These are phyloP conservation scores for Saccharata proteae DNA, from an alignment of 2,329 filamentous ascomycete genomes.

Conservation along the genomic window DNA sequence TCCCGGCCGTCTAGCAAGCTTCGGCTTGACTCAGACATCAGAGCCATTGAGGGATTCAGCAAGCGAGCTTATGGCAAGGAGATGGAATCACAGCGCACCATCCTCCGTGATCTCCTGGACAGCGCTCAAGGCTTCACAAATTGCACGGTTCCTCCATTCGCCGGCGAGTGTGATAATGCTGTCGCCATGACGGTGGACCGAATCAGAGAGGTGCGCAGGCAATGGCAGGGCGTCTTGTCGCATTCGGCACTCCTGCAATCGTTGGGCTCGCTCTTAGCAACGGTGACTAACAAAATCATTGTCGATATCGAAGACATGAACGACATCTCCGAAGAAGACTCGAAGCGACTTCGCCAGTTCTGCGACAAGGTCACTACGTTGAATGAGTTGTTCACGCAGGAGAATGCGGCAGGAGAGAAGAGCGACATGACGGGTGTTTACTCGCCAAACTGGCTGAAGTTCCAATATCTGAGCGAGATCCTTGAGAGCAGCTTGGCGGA, in stretches of 20 bases:
- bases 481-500: constrained; percentile 51
- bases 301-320: constrained; percentile 50
- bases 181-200: constrained; percentile 46
- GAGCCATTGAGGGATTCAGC: constrained; percentile 45
- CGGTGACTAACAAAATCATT: constrained; percentile 47
- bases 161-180: constrained; percentile 47
- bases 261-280: constrained; percentile 45
- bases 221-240: constrained; percentile 48
- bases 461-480: constrained; percentile 52
- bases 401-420: constrained; percentile 22
- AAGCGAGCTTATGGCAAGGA: constrained; percentile 50
- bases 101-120: constrained; percentile 50
- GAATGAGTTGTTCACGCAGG: constrained; percentile 44
- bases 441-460: constrained; percentile 51
- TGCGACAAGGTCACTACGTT: constrained; percentile 44
- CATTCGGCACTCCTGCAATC: constrained; percentile 50
- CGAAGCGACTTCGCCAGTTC: constrained; percentile 44
- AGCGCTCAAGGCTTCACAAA: constrained; percentile 49
- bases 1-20: constrained; percentile 26
- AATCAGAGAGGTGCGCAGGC: constrained; percentile 42
- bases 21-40: constrained; percentile 41
- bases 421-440: constrained; percentile 47
- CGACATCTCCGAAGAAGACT: constrained; percentile 53
- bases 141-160: constrained; percentile 47
- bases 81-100: constrained; percentile 53